Base-by-base conservation (phyloP, 176 grass and related monocot species). In the Musa schizocarpa region DNA sequence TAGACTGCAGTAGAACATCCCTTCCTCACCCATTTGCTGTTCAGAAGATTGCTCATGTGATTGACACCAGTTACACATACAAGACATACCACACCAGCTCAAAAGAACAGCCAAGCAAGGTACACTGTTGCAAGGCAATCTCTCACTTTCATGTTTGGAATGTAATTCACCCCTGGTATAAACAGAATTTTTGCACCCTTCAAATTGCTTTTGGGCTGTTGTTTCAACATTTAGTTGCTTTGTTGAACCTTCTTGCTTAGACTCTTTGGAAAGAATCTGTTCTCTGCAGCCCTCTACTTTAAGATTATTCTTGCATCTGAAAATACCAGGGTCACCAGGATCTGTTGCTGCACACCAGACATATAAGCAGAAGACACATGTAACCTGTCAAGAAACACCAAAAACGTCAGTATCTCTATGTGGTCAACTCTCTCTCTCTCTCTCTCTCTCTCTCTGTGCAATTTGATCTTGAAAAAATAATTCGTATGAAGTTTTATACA, bases 1-100 rank as follows among this genome's bases (percentile, higher is more conserved):
- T 49, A 94, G 61, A 76, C 95, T 99, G 81, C 90, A 99, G 82
- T 94, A 99, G 62, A 99, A 94, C 88, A 92, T 89, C 76, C 90
- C 95, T 27, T 94, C 95, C 63, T 99, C 95, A 56, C 88, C 83
- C 66, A 74, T 81, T 68, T 91, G 67, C 3, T 90, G 84, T 69
- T 93, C 95, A 71, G 90, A 91, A 53, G 65, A 81, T n/a, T 86
- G 82, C 58, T 82, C 82, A 52, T 78, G 74, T 8, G 51, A 24
- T 77, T 79, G 78, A 62, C 86, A 93, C 75, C 20, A 70, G 29
- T 88, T 87, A 82, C 67, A 86, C 22, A 87, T 65, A 81, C 78
- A 87, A 54, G 53, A 71, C 29, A 92, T 71, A 10, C 89, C 89
- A 63, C 80, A 68, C 65, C 84, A 92, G 67, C 87, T 2, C 6